phyloP scores from a whole-genome alignment of 495 filamentous ascomycete genomes.

The Hypoxylon lenormandii region DNA sequence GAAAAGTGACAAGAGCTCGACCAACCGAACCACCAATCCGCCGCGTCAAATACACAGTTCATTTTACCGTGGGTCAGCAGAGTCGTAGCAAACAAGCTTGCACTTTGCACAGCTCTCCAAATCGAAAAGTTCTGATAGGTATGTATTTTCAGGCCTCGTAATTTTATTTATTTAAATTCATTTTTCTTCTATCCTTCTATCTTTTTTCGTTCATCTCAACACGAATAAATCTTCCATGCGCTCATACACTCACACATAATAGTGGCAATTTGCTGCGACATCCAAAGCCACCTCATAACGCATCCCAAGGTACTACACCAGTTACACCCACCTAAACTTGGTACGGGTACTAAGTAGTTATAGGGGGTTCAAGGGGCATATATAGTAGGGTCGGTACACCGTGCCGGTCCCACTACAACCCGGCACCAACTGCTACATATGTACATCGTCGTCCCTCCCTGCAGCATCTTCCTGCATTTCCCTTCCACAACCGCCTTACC shows the following conservation, averaged over 20 bases:
- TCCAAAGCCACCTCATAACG: too few relatives aligned
- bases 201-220: neutral
- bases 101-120: too few relatives aligned
- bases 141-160: neutral
- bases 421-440: conserved; percentile 18
- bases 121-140: conserved; percentile 9
- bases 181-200: neutral
- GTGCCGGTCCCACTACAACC: conserved; percentile 7
- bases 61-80: conserved; percentile 12
- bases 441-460: conserved; percentile 17
- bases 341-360: too few relatives aligned
- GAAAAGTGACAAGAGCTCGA: conserved; percentile 1
- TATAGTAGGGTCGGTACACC: conserved; percentile 5
- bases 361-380: too few relatives aligned
- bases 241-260: too few relatives aligned
- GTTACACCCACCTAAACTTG: too few relatives aligned
- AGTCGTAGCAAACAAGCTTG: conserved; percentile 11
- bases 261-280: too few relatives aligned
- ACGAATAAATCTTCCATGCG: too few relatives aligned
- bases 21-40: conserved; percentile 17
- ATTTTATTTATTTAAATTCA: neutral
- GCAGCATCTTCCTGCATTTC: conserved; percentile 31
- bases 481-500: conserved; percentile 41
- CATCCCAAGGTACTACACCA: too few relatives aligned
- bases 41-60: conserved; percentile 15